Evolutionary conservation across 2,329 filamentous ascomycete genomes (phyloP), one percentile per base, ranked within the genome.

Genomic region (Fusarium cyanostomum): DNA sequence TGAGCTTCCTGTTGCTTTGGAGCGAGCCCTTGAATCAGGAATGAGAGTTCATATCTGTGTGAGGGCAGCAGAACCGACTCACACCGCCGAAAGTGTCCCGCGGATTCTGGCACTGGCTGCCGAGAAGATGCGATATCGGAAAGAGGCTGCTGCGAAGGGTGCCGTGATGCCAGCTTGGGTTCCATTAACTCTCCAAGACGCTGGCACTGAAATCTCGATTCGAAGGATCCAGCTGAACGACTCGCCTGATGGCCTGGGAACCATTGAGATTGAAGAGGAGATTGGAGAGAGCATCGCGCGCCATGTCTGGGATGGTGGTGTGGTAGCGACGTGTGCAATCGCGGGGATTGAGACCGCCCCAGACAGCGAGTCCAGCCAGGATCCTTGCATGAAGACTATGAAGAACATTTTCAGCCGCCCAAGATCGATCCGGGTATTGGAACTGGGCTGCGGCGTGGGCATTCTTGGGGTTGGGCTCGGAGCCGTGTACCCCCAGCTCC

Each of bases 241-340:
- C 1, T 59, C 58, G 1, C 27, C 62, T 2, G 67, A 67, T 8
- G 61, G 62, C 13, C 41, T 71, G 3, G 65, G 71, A 1, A 65
- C 62, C 9, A 59, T 85, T 8, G 75, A 80, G 26, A 73, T 86
- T 5, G 81, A 84, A 50, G 85, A 87, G 58, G 83, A 86, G 49
- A 80, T 87, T 9, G 84, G 84, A 12, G 84, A 87, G 72, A 86
- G 83, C 67, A 86, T 87, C 52, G 84, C 84, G 1, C 80, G 84
- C 3, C 84, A 87, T 58, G 77, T 87, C 7, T 87, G 85, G 85
- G 85, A 87, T 49, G 84, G 80, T 1, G 85, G 85, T 1, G 74
- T 86, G 9, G 75, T 83, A 7, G 79, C 81, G 1, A 64, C 77
- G 15, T 74, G 74, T 21, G 72, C 72, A 35, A 66, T 78, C 26